These are phyloP conservation scores for Yamadazyma buinensis DNA, from an alignment of 1,139 yeast genomes.

Conservation along the genomic window DNA sequence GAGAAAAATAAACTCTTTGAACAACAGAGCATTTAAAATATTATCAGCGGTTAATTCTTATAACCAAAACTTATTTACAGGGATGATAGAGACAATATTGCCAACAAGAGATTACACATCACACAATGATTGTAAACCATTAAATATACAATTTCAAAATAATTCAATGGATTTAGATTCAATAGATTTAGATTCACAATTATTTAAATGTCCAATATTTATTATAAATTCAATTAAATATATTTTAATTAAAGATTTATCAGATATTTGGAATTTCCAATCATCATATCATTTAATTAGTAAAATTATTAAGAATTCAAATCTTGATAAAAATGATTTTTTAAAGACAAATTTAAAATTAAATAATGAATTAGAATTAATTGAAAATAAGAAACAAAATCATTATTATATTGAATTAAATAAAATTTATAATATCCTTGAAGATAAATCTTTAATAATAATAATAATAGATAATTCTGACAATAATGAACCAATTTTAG, in stretches of 20 bases:
- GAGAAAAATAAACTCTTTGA: too few species aligned
- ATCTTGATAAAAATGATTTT: conserved; percentile 19
- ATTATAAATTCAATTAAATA: conserved; percentile 8
- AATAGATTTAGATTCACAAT: too few species aligned
- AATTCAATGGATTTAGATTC: too few species aligned
- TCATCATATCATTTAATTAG: conserved; percentile 41
- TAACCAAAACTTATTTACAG: too few species aligned
- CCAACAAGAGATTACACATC: too few species aligned
- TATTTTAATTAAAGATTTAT: conserved; percentile 31
- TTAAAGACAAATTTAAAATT: conserved; percentile 18
- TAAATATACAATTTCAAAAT: too few species aligned
- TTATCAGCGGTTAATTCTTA: too few species aligned
- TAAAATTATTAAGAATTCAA: conserved; percentile 22
- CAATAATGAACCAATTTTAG: background rate
- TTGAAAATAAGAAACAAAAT: conserved; percentile 19
- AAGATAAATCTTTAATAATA: conserved; percentile 17
- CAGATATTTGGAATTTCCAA: conserved; percentile 37
- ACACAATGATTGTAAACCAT: too few species aligned
- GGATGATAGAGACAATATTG: too few species aligned
- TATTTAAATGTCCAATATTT: too few species aligned
- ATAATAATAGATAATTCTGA: conserved; percentile 1
- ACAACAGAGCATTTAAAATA: too few species aligned
- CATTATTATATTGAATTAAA: conserved; percentile 29
- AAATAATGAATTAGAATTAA: conserved; percentile 22
- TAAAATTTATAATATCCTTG: conserved; percentile 17